These are phyloP conservation scores for Fusarium siculi DNA, from an alignment of 2,329 filamentous ascomycete genomes.

Conservation along the genomic window DNA sequence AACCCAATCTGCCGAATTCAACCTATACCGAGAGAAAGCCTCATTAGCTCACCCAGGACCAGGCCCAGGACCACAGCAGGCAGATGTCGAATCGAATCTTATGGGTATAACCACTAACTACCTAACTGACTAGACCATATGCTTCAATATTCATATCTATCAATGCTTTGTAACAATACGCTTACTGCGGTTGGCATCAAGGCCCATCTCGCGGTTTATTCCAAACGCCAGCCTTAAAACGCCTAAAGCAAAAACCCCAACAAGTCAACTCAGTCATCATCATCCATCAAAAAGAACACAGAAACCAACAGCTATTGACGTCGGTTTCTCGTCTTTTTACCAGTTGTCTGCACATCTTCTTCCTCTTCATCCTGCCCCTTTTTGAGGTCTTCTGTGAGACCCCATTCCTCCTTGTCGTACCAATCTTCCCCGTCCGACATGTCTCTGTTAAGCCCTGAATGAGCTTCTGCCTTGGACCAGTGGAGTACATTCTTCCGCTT, in stretches of 20 bases:
- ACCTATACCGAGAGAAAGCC: background rate
- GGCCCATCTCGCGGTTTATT: constrained; percentile 28
- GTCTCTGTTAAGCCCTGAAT: constrained; percentile 72
- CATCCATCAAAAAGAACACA: constrained; percentile 26
- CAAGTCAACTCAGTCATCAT: constrained; percentile 40
- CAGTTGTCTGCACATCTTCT: constrained; percentile 71
- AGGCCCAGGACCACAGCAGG: background rate
- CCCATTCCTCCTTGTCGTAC: constrained; percentile 87
- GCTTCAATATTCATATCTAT: constrained; percentile 26
- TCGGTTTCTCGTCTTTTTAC: constrained; percentile 70
- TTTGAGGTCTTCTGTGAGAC: constrained; percentile 76
- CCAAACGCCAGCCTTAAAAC: constrained; percentile 33
- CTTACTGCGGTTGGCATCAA: constrained; percentile 33
- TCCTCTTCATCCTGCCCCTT: constrained; percentile 88
- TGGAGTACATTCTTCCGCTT: constrained; percentile 76
- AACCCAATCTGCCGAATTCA: background rate
- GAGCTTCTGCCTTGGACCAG: constrained; percentile 83
- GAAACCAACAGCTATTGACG: constrained; percentile 46
- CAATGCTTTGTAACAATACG: constrained; percentile 20
- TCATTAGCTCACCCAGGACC: background rate
- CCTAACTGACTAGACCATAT: background rate
- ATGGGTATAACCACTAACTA: background rate
- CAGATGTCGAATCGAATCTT: background rate
- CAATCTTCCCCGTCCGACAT: constrained; percentile 92
- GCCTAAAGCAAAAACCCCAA: constrained; percentile 34